Base-by-base conservation (phyloP, 257 asterid genomes). In the Lycium ferocissimum region DNA sequence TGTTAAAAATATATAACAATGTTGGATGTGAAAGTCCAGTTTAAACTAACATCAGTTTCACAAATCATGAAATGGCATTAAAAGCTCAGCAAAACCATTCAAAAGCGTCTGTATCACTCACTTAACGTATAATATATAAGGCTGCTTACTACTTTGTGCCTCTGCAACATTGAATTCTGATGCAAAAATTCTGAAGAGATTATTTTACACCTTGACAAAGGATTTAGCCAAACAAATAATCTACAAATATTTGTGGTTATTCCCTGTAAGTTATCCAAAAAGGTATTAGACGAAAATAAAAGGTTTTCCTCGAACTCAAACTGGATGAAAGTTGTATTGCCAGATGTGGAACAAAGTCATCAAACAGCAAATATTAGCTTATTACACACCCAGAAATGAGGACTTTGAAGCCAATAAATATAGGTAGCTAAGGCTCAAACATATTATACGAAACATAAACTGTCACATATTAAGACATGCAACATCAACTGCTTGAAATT, bases 1-100 rank as follows among this genome's bases (percentile, higher is more conserved):
- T 83, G 20, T 45, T 9, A 65, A 54, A 80, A 37, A 11, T 73
- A 79, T 84, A 67, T 63, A 89, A 70, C 20, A 37, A 22, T 53
- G 66, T 47, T 43, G 15, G 81, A 63, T 79, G 87, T 53, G 57
- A 14, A 82, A 61, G 45, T 51, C 82, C 69, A 38, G 18, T 13
- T 73, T 12, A 73, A 82, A 51, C 63, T 6, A 76, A 22, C 1
- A 22, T 10, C 65, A 54, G 66, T 76, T 43, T 81, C 33, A 59
- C 13, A 70, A 73, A 87, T 53, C 35, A 33, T 43, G 4, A 26
- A 58, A 51, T 26, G 14, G 7, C 45, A 14, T 1, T 13, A 47
- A 76, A 76, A 76, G 47, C 66, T 76, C 45, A 11, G 26, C 38
- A 47, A 73, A 20, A 49, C 20, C 20, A 73, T 20, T 47, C 61